phyloP scores from a whole-genome alignment of 73 alveolate species.

The Diophrys sp. region DNA sequence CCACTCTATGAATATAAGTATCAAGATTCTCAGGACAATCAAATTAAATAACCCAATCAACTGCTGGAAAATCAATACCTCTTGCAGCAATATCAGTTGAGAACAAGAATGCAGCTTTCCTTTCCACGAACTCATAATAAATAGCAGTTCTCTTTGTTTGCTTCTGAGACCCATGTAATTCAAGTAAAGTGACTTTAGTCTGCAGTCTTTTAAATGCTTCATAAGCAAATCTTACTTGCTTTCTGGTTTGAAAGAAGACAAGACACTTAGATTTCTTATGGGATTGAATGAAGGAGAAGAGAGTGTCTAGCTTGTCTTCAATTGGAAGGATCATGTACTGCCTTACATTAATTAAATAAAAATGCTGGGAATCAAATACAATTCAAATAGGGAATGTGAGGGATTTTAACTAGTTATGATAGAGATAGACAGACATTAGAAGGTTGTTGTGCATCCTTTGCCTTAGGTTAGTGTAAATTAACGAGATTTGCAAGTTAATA shows the following conservation, averaged over 20 bases:
- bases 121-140: slow-evolving; percentile 78
- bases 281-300: slow-evolving; percentile 88
- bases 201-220: slow-evolving; percentile 77
- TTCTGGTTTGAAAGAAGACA: slow-evolving; percentile 84
- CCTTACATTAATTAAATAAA: no score
- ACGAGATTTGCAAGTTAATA: no score
- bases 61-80: slow-evolving; percentile 95
- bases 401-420: no score
- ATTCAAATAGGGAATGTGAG: no score
- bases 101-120: slow-evolving; percentile 75
- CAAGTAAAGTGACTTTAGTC: slow-evolving; percentile 68
- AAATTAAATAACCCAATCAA: slow-evolving; percentile 89
- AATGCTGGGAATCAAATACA: no score
- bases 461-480: no score
- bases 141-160: slow-evolving; percentile 88
- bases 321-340: slow-evolving; percentile 70
- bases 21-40: slow-evolving; percentile 87
- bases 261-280: slow-evolving; percentile 82
- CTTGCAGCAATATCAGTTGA: slow-evolving; percentile 91
- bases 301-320: slow-evolving; percentile 87
- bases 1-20: slow-evolving; percentile 93
- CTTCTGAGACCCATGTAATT: slow-evolving; percentile 87
- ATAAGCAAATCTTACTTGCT: slow-evolving; percentile 83
- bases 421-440: no score
- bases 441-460: no score